phyloP scores from a whole-genome alignment of 148 eudicot species.

The Vaccinium myrtillus region DNA sequence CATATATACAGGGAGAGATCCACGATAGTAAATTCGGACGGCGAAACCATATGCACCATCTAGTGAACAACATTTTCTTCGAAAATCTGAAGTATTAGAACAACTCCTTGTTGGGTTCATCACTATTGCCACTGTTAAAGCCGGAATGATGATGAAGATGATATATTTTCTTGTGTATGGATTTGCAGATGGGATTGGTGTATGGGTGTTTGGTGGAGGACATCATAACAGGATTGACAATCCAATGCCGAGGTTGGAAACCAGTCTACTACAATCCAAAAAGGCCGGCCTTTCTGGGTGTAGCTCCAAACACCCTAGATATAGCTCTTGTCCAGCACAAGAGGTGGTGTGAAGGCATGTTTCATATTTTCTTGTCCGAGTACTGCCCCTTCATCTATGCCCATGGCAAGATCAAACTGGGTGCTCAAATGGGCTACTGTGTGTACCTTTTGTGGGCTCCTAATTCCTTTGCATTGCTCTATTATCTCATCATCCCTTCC shows the following conservation, averaged over 20 bases:
- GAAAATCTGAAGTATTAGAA: too few relatives aligned
- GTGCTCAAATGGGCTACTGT: constrained; percentile 48
- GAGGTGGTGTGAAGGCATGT: constrained; percentile 47
- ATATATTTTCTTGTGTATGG: not conserved
- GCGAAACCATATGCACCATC: not conserved
- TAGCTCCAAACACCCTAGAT: constrained; percentile 37
- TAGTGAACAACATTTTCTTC: constrained; percentile 17
- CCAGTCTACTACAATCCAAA: constrained; percentile 38
- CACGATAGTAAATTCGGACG: not conserved
- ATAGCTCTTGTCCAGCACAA: constrained; percentile 36
- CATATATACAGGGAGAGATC: not conserved
- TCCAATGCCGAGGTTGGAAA: constrained; percentile 52
- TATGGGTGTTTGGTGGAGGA: constrained; percentile 52
- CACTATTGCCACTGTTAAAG: not conserved
- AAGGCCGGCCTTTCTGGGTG: constrained; percentile 30
- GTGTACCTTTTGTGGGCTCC: constrained; percentile 43
- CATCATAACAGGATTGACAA: constrained; percentile 37
- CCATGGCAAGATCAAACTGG: constrained; percentile 34
- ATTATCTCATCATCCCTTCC: constrained; percentile 32
- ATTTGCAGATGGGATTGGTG: constrained; percentile 41
- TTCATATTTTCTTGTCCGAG: constrained; percentile 43
- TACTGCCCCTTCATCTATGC: constrained; percentile 44
- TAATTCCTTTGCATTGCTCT: constrained; percentile 31
- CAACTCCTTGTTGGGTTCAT: too few relatives aligned
- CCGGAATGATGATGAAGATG: not conserved